Conservation (phyloP, 1,284 basidiomycete species). For the Ustilago shanxiensis region DNA sequence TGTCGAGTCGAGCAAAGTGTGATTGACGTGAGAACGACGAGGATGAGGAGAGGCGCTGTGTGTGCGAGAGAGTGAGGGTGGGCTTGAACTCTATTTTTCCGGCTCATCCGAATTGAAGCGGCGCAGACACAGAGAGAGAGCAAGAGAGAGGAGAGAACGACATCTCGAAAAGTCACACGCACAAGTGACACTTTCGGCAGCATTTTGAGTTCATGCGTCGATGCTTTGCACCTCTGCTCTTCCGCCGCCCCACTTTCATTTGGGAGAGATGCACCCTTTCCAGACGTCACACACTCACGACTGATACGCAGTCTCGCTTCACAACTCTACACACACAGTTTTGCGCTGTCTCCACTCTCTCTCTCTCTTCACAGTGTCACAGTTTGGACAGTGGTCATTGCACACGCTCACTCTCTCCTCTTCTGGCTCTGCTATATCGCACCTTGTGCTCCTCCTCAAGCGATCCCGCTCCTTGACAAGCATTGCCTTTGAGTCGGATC, state of each 20-base stretch:
- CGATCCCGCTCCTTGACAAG: slow-evolving; percentile 1
- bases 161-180: neutral
- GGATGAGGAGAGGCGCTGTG: neutral
- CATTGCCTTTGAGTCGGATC: neutral
- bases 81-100: slow-evolving; percentile 13
- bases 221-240: neutral
- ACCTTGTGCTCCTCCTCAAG: neutral
- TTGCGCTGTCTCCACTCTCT: neutral
- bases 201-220: neutral
- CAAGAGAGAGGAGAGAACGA: too few relatives aligned
- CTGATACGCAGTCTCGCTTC: neutral
- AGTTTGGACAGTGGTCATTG: slow-evolving; percentile 6
- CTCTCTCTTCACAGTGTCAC: neutral
- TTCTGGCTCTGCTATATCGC: neutral
- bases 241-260: neutral
- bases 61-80: neutral
- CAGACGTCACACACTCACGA: neutral
- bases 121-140: too few relatives aligned
- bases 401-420: slow-evolving; percentile 1
- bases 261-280: neutral
- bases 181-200: slow-evolving; percentile 7
- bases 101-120: slow-evolving; percentile 3
- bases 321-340: neutral
- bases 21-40: neutral
- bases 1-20: neutral